phyloP scores from a whole-genome alignment of 2,329 filamentous ascomycete species.

The Aspergillus nomiae region DNA sequence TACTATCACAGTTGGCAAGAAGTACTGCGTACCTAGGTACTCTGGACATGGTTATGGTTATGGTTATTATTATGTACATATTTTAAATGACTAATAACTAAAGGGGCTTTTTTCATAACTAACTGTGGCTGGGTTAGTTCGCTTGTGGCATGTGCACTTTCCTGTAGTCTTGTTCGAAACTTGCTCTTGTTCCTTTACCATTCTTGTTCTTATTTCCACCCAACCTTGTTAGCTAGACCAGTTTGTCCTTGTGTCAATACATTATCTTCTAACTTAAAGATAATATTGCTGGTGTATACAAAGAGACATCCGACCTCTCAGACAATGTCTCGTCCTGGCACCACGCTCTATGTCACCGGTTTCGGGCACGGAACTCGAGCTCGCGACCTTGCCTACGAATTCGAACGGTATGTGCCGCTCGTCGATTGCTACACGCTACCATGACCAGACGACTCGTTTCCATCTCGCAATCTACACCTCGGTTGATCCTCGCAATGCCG shows the following conservation, averaged over 20 bases:
- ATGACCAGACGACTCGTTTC: constrained; percentile 37
- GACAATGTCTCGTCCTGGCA: constrained; percentile 85
- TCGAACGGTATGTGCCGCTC: constrained; percentile 95
- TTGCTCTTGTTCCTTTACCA: not conserved
- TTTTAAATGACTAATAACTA: not conserved
- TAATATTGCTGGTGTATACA: not conserved
- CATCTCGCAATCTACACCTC: constrained; percentile 35
- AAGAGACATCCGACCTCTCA: not conserved
- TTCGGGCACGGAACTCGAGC: constrained; percentile 98
- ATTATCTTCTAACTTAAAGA: too few species aligned
- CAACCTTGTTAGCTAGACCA: not conserved
- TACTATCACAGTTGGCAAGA: too few species aligned
- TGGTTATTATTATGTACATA: not conserved
- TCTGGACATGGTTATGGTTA: too few species aligned
- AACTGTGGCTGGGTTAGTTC: not conserved
- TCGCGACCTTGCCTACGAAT: constrained; percentile 99
- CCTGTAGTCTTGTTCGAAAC: not conserved
- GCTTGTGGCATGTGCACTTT: constrained; percentile 1
- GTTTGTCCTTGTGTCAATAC: not conserved
- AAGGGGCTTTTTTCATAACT: not conserved
- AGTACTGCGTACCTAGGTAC: too few species aligned
- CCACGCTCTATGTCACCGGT: constrained; percentile 96
- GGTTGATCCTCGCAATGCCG: constrained; percentile 30
- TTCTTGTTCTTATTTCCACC: not conserved
- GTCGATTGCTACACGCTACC: constrained; percentile 44